A percentile compares a stretch with the other conserved stretches of the same genome.
Evolutionary conservation across 495 filamentous ascomycete genomes (phyloP).

Genomic region (Penicillium bovifimosum): DNA sequence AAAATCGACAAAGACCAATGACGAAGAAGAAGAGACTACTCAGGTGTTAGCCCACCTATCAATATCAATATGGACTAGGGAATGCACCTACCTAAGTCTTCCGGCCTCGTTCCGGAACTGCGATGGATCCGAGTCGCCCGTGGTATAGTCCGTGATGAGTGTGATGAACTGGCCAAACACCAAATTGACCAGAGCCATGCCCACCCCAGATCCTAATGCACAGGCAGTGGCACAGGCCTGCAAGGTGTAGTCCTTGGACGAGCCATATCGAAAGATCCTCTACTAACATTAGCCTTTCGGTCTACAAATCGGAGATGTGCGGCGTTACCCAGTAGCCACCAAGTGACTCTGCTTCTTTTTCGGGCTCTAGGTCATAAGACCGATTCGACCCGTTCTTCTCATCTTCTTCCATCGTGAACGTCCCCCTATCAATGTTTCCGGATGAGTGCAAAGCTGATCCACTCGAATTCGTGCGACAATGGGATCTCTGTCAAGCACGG

Average conservation of each 20-base stretch:
- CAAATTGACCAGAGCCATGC: conserved; percentile 8
- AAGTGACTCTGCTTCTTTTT: background rate
- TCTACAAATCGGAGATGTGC: background rate
- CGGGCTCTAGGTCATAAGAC: background rate
- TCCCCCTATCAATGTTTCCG: background rate
- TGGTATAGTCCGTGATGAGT: background rate
- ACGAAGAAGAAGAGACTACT: conserved; percentile 12
- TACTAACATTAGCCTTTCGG: background rate
- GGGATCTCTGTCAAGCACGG: too few species aligned
- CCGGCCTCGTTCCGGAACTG: conserved; percentile 1
- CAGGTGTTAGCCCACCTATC: background rate
- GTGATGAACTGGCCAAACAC: conserved; percentile 10
- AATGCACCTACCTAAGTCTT: conserved; percentile 1
- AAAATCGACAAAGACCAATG: conserved; percentile 26
- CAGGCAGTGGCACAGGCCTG: conserved; percentile 2
- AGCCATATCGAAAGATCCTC: conserved; percentile 7
- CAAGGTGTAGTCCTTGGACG: conserved; percentile 3
- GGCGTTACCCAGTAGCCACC: background rate
- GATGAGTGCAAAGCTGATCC: background rate
- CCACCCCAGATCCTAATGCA: conserved; percentile 4
- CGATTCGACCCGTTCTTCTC: background rate
- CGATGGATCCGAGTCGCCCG: background rate
- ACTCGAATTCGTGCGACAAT: background rate
- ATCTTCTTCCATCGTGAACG: background rate
- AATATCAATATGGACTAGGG: too few species aligned